Conservation (phyloP, 257 asterid species). For the Solanum sejunctum region DNA sequence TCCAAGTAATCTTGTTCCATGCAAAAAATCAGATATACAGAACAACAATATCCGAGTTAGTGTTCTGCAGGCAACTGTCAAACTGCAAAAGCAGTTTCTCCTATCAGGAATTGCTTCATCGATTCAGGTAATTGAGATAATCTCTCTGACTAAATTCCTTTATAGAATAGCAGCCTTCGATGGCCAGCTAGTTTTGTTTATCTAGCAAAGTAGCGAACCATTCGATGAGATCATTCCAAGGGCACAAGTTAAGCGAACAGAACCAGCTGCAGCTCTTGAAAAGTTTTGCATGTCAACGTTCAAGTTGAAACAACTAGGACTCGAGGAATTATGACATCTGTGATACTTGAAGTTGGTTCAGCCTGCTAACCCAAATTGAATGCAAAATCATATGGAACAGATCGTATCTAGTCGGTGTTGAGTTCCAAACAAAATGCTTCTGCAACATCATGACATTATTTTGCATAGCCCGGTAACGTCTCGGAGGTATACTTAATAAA, state of each 20-base stretch:
- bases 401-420: slow-evolving; percentile 54
- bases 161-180: neutral
- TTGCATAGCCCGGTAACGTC: slow-evolving; percentile 48
- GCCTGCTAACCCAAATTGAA: slow-evolving; percentile 73
- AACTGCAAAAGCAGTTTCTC: neutral
- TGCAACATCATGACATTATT: slow-evolving; percentile 62
- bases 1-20: neutral
- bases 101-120: neutral
- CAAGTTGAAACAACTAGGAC: neutral
- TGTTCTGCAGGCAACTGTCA: neutral
- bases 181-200: neutral
- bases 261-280: neutral
- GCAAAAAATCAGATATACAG: neutral
- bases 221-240: neutral
- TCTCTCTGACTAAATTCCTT: neutral
- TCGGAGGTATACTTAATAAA: slow-evolving; percentile 51
- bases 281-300: neutral
- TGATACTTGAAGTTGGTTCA: slow-evolving; percentile 42
- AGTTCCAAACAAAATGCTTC: slow-evolving; percentile 82
- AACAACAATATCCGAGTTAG: neutral
- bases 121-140: neutral
- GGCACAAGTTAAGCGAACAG: neutral
- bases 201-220: neutral
- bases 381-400: slow-evolving; percentile 85
- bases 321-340: neutral